Percentiles rank a stretch among this genome's conserved stretches.
Evolutionary conservation across 2,329 filamentous ascomycete species (phyloP).

Genomic region (Fusarium domesticum): DNA sequence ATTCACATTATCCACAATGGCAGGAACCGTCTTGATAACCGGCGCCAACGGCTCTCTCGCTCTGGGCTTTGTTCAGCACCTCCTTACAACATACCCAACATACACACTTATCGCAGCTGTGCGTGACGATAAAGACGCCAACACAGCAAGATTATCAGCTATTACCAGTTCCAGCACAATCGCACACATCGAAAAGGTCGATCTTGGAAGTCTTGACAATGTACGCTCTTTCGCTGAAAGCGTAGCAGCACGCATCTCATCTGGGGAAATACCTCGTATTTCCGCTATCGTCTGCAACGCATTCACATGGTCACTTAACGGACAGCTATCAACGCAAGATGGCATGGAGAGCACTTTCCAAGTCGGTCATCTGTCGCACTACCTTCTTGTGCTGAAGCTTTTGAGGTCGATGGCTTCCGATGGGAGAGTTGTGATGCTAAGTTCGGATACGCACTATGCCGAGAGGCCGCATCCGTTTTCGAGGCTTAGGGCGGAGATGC

Average conservation of each 20-base stretch:
- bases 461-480: slow-evolving; percentile 14
- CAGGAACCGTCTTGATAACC: slow-evolving; percentile 36
- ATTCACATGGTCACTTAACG: slow-evolving; percentile 12
- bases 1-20: slow-evolving; percentile 19
- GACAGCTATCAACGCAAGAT: slow-evolving; percentile 10
- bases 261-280: slow-evolving; percentile 9
- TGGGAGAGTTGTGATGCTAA: slow-evolving; percentile 16
- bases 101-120: slow-evolving; percentile 34
- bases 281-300: slow-evolving; percentile 23
- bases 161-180: slow-evolving; percentile 9
- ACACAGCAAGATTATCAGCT: slow-evolving; percentile 29
- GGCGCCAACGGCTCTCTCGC: slow-evolving; percentile 38
- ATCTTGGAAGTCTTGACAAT: slow-evolving; percentile 10
- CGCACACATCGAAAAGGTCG: slow-evolving; percentile 11
- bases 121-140: slow-evolving; percentile 30
- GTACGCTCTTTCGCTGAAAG: slow-evolving; percentile 10
- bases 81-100: slow-evolving; percentile 14
- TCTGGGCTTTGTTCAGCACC: slow-evolving; percentile 8
- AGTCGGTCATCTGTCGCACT: slow-evolving; percentile 19
- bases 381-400: slow-evolving; percentile 21
- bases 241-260: neutral
- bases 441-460: slow-evolving; percentile 13
- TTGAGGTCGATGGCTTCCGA: slow-evolving; percentile 14
- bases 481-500: slow-evolving; percentile 11
- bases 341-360: slow-evolving; percentile 20